Evolutionary conservation across 1,139 yeast species (phyloP), one percentile per base, ranked within the genome.

Genomic region (Blastobotrys illinoisensis): DNA sequence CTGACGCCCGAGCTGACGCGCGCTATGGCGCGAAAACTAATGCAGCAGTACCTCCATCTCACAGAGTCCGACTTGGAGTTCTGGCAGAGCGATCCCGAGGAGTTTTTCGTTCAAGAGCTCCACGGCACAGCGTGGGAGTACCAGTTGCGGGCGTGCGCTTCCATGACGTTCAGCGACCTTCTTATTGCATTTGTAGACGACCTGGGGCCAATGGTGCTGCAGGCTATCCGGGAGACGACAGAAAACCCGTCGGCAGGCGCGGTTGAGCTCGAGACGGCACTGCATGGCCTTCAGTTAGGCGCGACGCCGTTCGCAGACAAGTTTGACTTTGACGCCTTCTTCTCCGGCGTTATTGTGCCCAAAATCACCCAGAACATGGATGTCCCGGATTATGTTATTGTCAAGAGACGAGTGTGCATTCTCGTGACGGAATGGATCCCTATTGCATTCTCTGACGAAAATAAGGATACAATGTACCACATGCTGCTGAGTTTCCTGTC

Each of bases 11-110:
- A 75, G 1, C 83, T 89, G 55, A 77, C 78, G 44, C 83, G 86
- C 81, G 91, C 88, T 67, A 76, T 93, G 60, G 79, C 85, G 54
- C 70, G 91, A 49, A 81, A 84, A 54, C 88, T 91, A 0, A 71
- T 79, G 40, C 40, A 32, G 40, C 40, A 11, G 13, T 32, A 32
- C 16, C 40, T 32, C 3, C 40, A 32, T n/a, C 40, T 32, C 13
- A 13, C 40, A 14, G 40, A 32, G 16, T n/a, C 40, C 0, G 98
- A 91, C 65, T 71, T 91, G 50, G 95, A 87, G 62, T 74, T 81
- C 49, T 93, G 98, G 98, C 70, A 76, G 13, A 70, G 79, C 36
- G 96, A 89, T 57, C 97, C 98, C 0, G 98, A 90, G 68, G 97
- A 88, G 66, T 93, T 96, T 89, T 83, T 88, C 36, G 83, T 83